Conservation (phyloP, 2,329 filamentous ascomycete species). For the Penicillium sp. region DNA sequence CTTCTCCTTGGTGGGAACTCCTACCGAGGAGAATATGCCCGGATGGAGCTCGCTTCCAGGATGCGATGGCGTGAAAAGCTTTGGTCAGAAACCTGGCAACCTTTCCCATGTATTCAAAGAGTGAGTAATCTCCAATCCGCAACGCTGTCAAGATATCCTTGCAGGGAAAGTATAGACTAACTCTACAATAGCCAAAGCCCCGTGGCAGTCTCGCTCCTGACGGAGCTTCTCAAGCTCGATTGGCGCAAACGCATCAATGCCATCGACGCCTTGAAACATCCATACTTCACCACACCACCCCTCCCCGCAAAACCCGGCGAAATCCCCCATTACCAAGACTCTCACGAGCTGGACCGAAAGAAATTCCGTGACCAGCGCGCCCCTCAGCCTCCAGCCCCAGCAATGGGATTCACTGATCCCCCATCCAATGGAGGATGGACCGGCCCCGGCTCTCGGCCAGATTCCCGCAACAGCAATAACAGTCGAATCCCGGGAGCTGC, state of each 20-base stretch:
- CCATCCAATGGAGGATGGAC: constrained; percentile 64
- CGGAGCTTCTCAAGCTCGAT: constrained; percentile 83
- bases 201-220: constrained; percentile 77
- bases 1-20: constrained; percentile 88
- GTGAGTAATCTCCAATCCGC: constrained; percentile 47
- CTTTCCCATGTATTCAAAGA: constrained; percentile 77
- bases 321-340: constrained; percentile 90
- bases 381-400: constrained; percentile 84
- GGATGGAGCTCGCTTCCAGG: constrained; percentile 85
- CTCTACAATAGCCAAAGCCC: constrained; percentile 62
- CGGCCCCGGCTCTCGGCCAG: constrained; percentile 40
- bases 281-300: constrained; percentile 83
- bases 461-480: constrained; percentile 35
- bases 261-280: constrained; percentile 88
- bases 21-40: constrained; percentile 90
- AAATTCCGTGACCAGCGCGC: constrained; percentile 88
- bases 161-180: constrained; percentile 22
- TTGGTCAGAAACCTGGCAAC: constrained; percentile 66
- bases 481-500: constrained; percentile 45
- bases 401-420: constrained; percentile 86
- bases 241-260: constrained; percentile 91
- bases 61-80: constrained; percentile 73
- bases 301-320: constrained; percentile 82
- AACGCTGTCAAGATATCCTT: not conserved
- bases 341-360: constrained; percentile 92